Evolutionary conservation across 352 stramenopile genomes (phyloP).

Genomic region (Globisporangium spinosum): DNA sequence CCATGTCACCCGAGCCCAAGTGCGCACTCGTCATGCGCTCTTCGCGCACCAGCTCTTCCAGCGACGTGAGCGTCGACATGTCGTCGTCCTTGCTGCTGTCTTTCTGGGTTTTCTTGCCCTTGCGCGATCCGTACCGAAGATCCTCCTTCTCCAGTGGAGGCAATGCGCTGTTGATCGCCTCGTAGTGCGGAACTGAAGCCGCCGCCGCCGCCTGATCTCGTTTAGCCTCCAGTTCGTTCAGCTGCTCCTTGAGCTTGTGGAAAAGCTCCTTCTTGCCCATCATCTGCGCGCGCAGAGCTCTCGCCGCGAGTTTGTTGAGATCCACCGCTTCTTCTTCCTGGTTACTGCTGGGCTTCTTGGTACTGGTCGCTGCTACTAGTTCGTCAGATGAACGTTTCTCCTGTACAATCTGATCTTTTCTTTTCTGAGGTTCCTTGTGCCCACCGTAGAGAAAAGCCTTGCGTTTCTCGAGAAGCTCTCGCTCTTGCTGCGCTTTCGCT

Average conservation of each 20-base stretch:
- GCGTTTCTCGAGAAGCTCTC: conserved; percentile 39
- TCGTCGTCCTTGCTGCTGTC: conserved; percentile 21
- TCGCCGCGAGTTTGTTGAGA: conserved; percentile 80
- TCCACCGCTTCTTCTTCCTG: conserved; percentile 33
- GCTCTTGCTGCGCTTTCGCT: conserved; percentile 30
- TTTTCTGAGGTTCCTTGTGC: conserved; percentile 9
- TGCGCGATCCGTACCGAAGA: conserved; percentile 47
- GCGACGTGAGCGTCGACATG: conserved; percentile 26
- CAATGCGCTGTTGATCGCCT: conserved; percentile 51
- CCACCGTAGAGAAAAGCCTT: conserved; percentile 66
- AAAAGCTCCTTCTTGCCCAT: conserved; percentile 77
- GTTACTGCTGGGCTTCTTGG: not conserved
- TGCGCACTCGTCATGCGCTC: conserved; percentile 57
- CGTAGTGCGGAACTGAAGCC: conserved; percentile 49
- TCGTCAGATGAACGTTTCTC: no score
- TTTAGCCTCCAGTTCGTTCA: conserved; percentile 78
- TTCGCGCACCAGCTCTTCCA: conserved; percentile 78
- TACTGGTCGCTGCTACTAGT: not conserved
- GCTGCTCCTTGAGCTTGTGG: conserved; percentile 62
- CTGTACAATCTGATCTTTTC: not conserved
- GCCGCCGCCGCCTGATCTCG: conserved; percentile 38
- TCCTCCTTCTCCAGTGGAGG: conserved; percentile 73
- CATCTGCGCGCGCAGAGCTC: conserved; percentile 77
- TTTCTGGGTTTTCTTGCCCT: conserved; percentile 57
- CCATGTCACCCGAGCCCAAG: conserved; percentile 54